phyloP scores from a whole-genome alignment of 176 grass and related monocot species.

The Tillandsia fasciculata region DNA sequence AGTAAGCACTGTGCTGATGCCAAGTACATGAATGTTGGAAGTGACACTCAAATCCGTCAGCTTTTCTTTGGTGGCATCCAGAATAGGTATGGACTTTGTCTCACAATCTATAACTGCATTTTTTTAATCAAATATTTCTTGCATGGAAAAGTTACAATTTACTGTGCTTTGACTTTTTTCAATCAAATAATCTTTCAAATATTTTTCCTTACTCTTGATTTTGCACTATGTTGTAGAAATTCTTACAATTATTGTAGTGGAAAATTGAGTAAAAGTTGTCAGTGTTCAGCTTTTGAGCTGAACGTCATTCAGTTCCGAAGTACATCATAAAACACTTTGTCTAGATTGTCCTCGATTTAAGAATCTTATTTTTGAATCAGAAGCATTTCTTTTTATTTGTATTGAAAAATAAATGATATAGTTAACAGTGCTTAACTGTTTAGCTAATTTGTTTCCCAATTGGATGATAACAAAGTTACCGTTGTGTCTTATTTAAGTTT shows the following conservation, averaged over 20 bases:
- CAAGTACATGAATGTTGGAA: slow-evolving; percentile 90
- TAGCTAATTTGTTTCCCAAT: not conserved
- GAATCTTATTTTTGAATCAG: no score
- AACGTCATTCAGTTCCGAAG: no score
- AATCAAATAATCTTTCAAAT: not conserved
- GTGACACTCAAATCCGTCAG: slow-evolving; percentile 83
- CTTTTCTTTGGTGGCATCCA: slow-evolving; percentile 72
- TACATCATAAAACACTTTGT: no score
- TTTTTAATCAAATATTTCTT: not conserved
- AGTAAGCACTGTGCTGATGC: slow-evolving; percentile 86
- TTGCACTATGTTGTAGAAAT: not conserved
- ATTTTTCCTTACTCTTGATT: not conserved
- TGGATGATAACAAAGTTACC: not conserved
- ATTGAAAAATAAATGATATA: no score
- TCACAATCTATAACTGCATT: not conserved
- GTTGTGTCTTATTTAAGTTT: not conserved
- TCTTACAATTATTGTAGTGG: not conserved
- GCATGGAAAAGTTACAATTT: not conserved
- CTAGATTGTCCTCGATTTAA: no score
- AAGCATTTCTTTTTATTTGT: no score
- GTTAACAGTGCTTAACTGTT: not conserved
- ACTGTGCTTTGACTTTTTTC: not conserved
- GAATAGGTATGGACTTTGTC: slow-evolving; percentile 42
- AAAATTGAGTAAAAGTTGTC: not conserved
- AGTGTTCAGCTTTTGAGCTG: no score